Evolutionary conservation across 2,329 filamentous ascomycete species (phyloP).

Genomic region (Alternaria triticina): DNA sequence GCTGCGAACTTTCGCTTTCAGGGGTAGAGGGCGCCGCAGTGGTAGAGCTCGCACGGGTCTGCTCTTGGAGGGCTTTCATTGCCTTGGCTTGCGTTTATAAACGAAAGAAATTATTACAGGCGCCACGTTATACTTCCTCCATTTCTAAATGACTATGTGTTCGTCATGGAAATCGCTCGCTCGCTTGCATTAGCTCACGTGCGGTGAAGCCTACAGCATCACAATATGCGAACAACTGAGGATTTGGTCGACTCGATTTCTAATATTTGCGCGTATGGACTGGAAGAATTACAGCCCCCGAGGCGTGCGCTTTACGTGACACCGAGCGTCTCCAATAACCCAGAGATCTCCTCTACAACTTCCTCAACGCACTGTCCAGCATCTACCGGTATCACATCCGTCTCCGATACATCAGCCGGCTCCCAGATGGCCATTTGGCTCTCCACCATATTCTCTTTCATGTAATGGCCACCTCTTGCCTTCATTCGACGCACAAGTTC

Average conservation of each 20-base stretch:
- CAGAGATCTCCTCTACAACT: background rate
- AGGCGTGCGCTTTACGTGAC: background rate
- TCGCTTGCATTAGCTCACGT: background rate
- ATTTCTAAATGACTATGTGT: background rate
- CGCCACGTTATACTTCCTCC: background rate
- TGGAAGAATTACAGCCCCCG: background rate
- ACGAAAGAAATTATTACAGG: background rate
- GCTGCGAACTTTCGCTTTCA: background rate
- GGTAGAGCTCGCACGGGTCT: background rate
- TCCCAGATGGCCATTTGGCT: conserved; percentile 46
- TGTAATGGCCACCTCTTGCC: conserved; percentile 45
- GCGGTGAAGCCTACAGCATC: background rate
- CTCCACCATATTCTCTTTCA: conserved; percentile 47
- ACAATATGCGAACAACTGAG: background rate
- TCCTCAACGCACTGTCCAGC: conserved; percentile 11
- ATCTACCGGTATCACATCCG: conserved; percentile 46
- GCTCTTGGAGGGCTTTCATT: background rate
- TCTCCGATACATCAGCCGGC: conserved; percentile 33
- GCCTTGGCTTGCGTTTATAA: background rate
- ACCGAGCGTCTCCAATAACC: background rate
- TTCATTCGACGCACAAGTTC: conserved; percentile 36
- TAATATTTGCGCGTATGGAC: background rate
- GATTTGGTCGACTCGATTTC: background rate
- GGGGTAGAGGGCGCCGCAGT: background rate
- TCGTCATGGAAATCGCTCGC: background rate